A percentile compares a stretch with the other conserved stretches of the same genome.
Conservation (phyloP, 1,284 basidiomycete species). For the Retiboletus fuscus region DNA sequence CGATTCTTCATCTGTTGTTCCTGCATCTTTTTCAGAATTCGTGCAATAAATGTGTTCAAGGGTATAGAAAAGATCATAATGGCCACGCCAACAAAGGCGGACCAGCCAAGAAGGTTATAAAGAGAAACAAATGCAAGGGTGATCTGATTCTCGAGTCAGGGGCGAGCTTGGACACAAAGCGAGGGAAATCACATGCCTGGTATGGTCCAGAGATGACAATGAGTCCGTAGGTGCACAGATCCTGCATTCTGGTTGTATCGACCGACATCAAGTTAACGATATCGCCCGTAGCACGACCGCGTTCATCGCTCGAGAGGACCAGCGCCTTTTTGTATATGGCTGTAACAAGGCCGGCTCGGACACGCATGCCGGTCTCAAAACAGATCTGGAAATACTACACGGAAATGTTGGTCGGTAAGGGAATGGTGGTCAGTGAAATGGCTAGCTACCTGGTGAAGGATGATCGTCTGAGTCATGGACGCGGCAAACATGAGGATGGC, state of each 20-base stretch:
- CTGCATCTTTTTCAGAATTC: constrained; percentile 83
- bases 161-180: background rate
- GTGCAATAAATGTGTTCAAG: constrained; percentile 82
- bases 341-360: constrained; percentile 88
- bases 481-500: constrained; percentile 84
- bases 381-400: constrained; percentile 83
- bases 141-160: constrained; percentile 62
- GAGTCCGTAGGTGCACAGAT: constrained; percentile 85
- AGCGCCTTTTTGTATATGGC: constrained; percentile 90
- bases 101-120: constrained; percentile 91
- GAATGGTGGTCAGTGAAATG: background rate
- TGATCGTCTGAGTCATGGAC: constrained; percentile 82
- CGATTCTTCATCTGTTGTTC: constrained; percentile 93
- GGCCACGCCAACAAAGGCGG: constrained; percentile 90
- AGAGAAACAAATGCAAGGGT: constrained; percentile 90
- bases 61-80: constrained; percentile 91
- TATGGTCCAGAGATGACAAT: constrained; percentile 78
- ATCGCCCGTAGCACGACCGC: constrained; percentile 84
- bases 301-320: constrained; percentile 86
- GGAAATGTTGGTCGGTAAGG: background rate
- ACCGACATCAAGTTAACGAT: constrained; percentile 96
- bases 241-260: constrained; percentile 86
- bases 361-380: constrained; percentile 90
- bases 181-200: constrained; percentile 58
- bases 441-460: constrained; percentile 81